phyloP scores from a whole-genome alignment of 768 basidiomycete genomes.

The Collybiopsis luxurians region DNA sequence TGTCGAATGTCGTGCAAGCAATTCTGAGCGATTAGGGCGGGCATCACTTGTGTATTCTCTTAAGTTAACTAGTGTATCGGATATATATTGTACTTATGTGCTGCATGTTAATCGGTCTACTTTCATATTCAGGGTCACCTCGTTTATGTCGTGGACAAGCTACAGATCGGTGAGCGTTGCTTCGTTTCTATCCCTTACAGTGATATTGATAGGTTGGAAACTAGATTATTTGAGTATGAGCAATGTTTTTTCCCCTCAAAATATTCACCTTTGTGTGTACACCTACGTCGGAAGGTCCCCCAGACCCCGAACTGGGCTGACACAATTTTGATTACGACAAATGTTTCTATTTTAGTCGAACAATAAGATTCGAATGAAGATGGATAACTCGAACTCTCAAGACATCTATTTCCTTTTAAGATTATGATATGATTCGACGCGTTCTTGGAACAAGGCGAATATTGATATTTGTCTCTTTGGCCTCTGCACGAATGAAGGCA shows the following conservation, averaged over 20 bases:
- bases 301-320: not conserved
- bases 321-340: not conserved
- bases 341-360: conserved; percentile 6
- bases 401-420: not conserved
- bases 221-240: no score
- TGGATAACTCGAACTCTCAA: not conserved
- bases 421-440: not conserved
- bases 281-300: not conserved
- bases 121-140: no score
- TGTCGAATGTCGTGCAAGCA: conserved; percentile 91
- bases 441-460: not conserved
- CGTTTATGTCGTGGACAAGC: no score
- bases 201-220: no score
- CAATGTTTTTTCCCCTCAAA: no score
- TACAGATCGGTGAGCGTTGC: not conserved
- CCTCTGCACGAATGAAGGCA: not conserved
- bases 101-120: not conserved
- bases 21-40: conserved; percentile 68
- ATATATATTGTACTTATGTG: not conserved
- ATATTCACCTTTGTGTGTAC: no score
- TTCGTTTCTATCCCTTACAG: no score
- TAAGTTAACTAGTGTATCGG: not conserved
- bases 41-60: not conserved
- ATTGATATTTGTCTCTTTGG: not conserved
- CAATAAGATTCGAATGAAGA: conserved; percentile 1